These are phyloP conservation scores for Euclidium syriacum DNA, from an alignment of 345 rosid species.

Conservation along the genomic window DNA sequence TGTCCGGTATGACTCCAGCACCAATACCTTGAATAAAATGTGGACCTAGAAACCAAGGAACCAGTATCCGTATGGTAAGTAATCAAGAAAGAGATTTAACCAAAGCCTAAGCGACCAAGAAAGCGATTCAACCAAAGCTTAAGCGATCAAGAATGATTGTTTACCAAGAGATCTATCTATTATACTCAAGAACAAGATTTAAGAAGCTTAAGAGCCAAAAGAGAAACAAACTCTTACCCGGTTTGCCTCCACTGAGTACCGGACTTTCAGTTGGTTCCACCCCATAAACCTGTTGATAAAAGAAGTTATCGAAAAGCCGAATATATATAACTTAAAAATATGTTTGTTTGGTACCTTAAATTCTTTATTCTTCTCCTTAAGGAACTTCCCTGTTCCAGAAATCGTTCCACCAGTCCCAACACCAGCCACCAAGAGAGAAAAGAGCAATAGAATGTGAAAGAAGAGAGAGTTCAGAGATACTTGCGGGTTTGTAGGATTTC, in stretches of 20 bases:
- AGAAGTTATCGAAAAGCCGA: not conserved
- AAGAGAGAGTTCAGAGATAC: constrained; percentile 29
- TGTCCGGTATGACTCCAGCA: constrained; percentile 32
- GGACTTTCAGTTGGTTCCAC: constrained; percentile 33
- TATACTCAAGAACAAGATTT: not conserved
- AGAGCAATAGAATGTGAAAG: not conserved
- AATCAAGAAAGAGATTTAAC: too few species aligned
- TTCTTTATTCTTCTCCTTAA: constrained; percentile 39
- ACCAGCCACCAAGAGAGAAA: constrained; percentile 35
- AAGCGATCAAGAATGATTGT: too few species aligned
- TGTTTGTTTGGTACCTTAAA: constrained; percentile 31
- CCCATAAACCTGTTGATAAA: constrained; percentile 21
- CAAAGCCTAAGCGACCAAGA: too few species aligned
- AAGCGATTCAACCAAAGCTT: too few species aligned
- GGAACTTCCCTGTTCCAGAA: constrained; percentile 47
- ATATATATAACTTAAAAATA: not conserved
- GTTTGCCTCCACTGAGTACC: constrained; percentile 30
- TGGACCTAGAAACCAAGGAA: constrained; percentile 18
- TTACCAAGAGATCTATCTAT: too few species aligned
- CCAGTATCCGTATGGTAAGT: too few species aligned
- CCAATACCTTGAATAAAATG: constrained; percentile 54
- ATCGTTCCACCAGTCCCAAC: constrained; percentile 67
- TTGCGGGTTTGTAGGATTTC: constrained; percentile 47
- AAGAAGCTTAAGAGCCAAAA: not conserved
- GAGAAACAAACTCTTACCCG: constrained; percentile 21